Evolutionary conservation across 768 basidiomycete genomes (phyloP).

Genomic region (Suillus variegatus): DNA sequence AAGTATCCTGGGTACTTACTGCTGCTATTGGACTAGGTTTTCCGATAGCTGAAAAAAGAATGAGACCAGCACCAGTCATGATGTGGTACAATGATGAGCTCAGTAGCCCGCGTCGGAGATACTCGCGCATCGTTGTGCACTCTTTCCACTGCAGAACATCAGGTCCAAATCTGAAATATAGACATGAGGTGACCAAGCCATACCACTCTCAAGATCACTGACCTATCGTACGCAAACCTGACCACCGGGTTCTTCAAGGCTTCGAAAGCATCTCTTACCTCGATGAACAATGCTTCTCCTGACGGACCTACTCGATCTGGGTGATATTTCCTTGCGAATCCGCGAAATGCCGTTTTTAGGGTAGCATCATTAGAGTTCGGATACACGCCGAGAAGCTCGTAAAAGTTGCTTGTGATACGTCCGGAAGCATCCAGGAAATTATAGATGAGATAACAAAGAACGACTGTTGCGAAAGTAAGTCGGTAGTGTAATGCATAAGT

Average conservation of each 20-base stretch:
- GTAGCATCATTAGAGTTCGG: constrained; percentile 64
- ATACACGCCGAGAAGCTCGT: constrained; percentile 66
- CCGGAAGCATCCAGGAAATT: constrained; percentile 58
- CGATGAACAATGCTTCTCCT: constrained; percentile 68
- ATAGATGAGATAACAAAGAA: constrained; percentile 67
- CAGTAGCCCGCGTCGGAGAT: constrained; percentile 63
- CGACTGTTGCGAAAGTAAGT: constrained; percentile 59
- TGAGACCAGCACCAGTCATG: constrained; percentile 53
- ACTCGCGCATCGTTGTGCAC: constrained; percentile 71
- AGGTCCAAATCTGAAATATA: constrained; percentile 66
- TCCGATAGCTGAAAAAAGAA: constrained; percentile 66
- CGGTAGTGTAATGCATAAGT: constrained; percentile 61
- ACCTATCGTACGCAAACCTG: constrained; percentile 88
- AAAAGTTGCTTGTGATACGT: constrained; percentile 72
- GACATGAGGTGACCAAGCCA: constrained; percentile 11
- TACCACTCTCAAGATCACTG: constrained; percentile 20
- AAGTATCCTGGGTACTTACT: constrained; percentile 44
- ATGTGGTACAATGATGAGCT: constrained; percentile 68
- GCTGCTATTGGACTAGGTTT: constrained; percentile 61
- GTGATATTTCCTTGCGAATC: constrained; percentile 73
- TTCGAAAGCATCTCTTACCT: constrained; percentile 73
- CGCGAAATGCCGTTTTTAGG: constrained; percentile 72
- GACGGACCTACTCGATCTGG: constrained; percentile 67
- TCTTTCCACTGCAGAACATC: constrained; percentile 67
- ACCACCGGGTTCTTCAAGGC: constrained; percentile 75